Evolutionary conservation across 257 asterid species (phyloP).

Genomic region (Solanum chmielewskii): DNA sequence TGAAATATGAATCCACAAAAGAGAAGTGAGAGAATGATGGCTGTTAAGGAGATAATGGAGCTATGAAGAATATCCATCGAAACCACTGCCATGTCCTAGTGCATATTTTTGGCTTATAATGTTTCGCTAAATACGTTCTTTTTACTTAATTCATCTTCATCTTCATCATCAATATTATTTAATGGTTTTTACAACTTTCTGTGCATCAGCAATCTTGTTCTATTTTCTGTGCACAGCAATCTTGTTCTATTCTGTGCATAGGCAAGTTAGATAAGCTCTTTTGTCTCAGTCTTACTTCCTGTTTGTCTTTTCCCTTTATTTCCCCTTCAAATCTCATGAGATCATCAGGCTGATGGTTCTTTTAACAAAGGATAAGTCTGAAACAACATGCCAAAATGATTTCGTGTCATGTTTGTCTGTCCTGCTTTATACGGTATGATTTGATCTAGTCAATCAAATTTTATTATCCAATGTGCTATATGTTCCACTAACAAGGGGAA

Average conservation of each 20-base stretch:
- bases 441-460: not conserved
- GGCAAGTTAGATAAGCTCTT: not conserved
- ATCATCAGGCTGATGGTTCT: not conserved
- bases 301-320: not conserved
- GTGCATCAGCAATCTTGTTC: not conserved
- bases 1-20: constrained; percentile 1
- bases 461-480: not conserved
- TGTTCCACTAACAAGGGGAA: not conserved
- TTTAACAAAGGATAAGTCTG: not conserved
- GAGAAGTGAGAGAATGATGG: constrained; percentile 3
- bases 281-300: not conserved
- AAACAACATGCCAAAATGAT: not conserved
- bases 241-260: too few species aligned
- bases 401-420: not conserved
- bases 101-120: not conserved
- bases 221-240: too few species aligned
- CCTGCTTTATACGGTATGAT: not conserved
- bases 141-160: not conserved
- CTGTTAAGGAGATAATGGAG: constrained; percentile 3
- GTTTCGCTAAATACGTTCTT: not conserved
- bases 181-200: not conserved
- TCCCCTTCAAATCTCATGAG: not conserved
- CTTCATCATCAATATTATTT: not conserved
- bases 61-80: constrained; percentile 7
- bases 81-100: not conserved